These are phyloP conservation scores for Ustulina deusta DNA, from an alignment of 2,329 filamentous ascomycete genomes.

Conservation along the genomic window DNA sequence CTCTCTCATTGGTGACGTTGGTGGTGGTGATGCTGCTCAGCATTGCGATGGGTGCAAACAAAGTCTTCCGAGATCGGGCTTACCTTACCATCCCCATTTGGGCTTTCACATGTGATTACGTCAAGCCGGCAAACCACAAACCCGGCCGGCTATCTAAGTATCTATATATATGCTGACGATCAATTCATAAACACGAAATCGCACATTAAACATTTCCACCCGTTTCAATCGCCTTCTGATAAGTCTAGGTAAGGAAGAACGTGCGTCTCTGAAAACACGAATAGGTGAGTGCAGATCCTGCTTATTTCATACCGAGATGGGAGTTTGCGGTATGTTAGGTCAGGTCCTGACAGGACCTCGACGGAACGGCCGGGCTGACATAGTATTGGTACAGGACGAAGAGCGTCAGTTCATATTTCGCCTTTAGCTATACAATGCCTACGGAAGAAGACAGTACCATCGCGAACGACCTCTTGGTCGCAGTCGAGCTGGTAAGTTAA, in stretches of 20 bases:
- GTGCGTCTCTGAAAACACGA: background rate
- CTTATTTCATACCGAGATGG: background rate
- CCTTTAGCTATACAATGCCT: background rate
- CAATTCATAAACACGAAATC: background rate
- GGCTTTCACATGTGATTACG: background rate
- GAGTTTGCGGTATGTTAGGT: background rate
- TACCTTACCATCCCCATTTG: background rate
- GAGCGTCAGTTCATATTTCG: background rate
- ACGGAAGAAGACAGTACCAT: conserved; percentile 2
- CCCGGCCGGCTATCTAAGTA: background rate
- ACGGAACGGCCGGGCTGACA: background rate
- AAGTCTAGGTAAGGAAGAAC: background rate
- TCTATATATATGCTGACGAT: background rate
- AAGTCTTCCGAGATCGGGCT: conserved; percentile 19
- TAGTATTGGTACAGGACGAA: background rate
- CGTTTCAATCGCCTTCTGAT: background rate
- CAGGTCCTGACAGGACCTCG: background rate
- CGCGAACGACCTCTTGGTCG: conserved; percentile 17
- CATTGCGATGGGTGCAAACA: background rate
- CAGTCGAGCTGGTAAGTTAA: conserved; percentile 16
- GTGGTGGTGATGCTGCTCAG: background rate
- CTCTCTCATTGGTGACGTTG: background rate
- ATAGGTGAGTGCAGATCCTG: no score
- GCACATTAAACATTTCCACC: background rate
- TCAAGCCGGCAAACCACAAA: background rate